Conservation (phyloP, 1,139 yeast genomes). For the Pichia cactophila region DNA sequence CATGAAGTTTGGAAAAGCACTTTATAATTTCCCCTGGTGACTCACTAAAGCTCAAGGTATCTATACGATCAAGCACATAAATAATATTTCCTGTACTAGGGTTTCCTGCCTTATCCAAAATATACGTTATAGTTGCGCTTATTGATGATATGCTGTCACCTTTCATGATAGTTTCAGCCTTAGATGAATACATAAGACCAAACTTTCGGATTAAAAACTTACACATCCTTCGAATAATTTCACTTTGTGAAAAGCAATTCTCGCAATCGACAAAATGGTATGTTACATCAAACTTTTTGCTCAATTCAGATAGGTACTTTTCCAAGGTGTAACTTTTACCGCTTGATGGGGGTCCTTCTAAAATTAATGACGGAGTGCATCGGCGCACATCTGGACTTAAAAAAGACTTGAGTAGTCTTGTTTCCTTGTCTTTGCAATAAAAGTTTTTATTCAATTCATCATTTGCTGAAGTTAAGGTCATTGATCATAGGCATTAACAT, state of each 20-base stretch:
- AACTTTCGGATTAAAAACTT: slow-evolving; percentile 12
- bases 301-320: slow-evolving; percentile 13
- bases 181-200: slow-evolving; percentile 8
- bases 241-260: slow-evolving; percentile 17
- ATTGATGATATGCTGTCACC: slow-evolving; percentile 23
- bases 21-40: slow-evolving; percentile 18
- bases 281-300: slow-evolving; percentile 3
- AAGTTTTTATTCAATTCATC: neutral
- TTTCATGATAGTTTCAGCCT: slow-evolving; percentile 8
- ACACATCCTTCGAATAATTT: slow-evolving; percentile 20
- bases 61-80: slow-evolving; percentile 24
- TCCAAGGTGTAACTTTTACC: slow-evolving; percentile 25
- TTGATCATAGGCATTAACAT: neutral
- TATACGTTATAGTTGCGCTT: slow-evolving; percentile 20
- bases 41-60: slow-evolving; percentile 19
- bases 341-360: slow-evolving; percentile 27
- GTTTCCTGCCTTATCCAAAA: slow-evolving; percentile 6
- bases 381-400: slow-evolving; percentile 16
- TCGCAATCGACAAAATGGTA: slow-evolving; percentile 23
- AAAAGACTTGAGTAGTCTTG: slow-evolving; percentile 15
- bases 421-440: slow-evolving; percentile 13
- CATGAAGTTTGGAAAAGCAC: slow-evolving; percentile 24
- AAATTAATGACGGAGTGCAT: slow-evolving; percentile 18
- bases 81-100: slow-evolving; percentile 12
- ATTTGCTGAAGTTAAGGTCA: neutral